Evolutionary conservation across 225 moss, liverwort and hornwort genomes (phyloP).

Genomic region (Pseudoscleropodium purum): DNA sequence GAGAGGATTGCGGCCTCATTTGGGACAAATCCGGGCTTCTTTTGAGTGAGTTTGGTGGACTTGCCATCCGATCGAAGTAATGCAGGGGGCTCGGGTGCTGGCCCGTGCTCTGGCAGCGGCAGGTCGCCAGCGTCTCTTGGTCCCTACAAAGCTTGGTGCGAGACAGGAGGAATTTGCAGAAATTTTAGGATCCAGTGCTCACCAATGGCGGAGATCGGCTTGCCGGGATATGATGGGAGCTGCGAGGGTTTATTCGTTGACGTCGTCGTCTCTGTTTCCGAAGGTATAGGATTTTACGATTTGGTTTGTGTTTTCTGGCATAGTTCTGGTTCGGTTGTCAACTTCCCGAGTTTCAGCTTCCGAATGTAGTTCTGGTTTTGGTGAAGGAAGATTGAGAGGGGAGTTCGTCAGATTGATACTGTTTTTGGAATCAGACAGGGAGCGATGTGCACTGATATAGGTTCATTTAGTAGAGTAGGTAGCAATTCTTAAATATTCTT

Average conservation of each 20-base stretch:
- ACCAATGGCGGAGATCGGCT: background rate
- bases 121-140: constrained; percentile 20
- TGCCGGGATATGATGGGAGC: constrained; percentile 2
- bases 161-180: background rate
- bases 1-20: background rate
- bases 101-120: constrained; percentile 34
- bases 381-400: background rate
- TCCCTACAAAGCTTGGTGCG: background rate
- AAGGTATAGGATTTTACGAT: constrained; percentile 6
- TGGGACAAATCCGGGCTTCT: background rate
- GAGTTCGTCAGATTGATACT: background rate
- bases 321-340: background rate
- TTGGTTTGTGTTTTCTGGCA: background rate
- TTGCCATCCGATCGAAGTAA: background rate
- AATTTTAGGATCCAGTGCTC: background rate
- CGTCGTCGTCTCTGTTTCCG: constrained; percentile 23
- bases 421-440: background rate
- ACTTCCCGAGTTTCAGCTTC: background rate
- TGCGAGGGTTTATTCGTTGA: constrained; percentile 10
- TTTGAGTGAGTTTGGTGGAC: background rate
- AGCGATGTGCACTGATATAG: background rate
- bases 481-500: background rate
- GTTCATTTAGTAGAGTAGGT: background rate
- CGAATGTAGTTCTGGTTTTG: background rate
- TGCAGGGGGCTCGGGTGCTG: constrained; percentile 47